Conservation (phyloP, 768 basidiomycete species). For the Mycena venus region DNA sequence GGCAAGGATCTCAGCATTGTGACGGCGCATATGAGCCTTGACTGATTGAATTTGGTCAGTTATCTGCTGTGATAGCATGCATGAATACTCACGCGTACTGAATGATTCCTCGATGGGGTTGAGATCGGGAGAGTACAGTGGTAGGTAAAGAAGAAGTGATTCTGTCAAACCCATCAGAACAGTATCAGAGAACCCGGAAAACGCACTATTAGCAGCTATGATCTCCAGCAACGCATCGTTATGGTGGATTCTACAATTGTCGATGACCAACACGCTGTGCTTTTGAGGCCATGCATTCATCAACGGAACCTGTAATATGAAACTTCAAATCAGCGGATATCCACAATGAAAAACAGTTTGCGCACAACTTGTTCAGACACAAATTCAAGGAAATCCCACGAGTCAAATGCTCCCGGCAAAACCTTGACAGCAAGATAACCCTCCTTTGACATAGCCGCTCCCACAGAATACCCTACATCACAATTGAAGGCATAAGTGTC, state of each 20-base stretch:
- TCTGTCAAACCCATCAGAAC: not conserved
- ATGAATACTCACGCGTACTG: not conserved
- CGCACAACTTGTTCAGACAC: too few species aligned
- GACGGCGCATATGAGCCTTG: too few species aligned
- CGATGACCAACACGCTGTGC: conserved; percentile 39
- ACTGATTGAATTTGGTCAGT: too few species aligned
- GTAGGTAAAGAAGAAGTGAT: not conserved
- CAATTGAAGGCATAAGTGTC: not conserved
- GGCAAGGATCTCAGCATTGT: too few species aligned
- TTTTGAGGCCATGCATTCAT: conserved; percentile 39
- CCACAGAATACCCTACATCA: too few species aligned
- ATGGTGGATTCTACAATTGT: conserved; percentile 46
- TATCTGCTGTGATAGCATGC: too few species aligned
- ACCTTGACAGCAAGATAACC: conserved; percentile 3
- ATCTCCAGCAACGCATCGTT: conserved; percentile 25
- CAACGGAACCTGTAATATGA: conserved; percentile 20
- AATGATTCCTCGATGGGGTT: conserved; percentile 9
- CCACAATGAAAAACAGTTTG: not conserved
- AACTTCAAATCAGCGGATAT: not conserved
- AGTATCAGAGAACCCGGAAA: not conserved
- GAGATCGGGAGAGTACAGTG: conserved; percentile 5
- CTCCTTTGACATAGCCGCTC: too few species aligned
- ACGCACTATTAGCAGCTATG: not conserved
- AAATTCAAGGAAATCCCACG: conserved; percentile 1
- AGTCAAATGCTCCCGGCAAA: not conserved